Evolutionary conservation across 768 basidiomycete species (phyloP), one percentile per base, ranked within the genome.

Genomic region (Phallus indusiatus): DNA sequence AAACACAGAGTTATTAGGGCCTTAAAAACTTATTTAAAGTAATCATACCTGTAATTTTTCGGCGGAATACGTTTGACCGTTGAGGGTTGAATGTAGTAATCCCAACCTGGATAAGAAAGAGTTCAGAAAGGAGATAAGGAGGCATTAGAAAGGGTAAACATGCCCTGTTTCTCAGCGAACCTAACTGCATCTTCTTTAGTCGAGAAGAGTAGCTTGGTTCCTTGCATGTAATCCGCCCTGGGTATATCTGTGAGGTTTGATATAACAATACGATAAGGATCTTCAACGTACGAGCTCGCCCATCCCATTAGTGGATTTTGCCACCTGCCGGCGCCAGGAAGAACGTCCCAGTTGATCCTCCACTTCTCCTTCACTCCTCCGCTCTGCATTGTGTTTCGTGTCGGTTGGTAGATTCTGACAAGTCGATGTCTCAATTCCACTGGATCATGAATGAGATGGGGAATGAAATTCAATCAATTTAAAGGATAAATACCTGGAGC

Each of bases 261-360:
- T 33, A 17, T 47, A 22, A 54, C 20, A 12, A 21, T 3, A 11
- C 16, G 33, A 11, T 42, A 42, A 42, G 42, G n/a, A 42, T 8
- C 14, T 28, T 28, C 18, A 10, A 80, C 89, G 73, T 69, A 94
- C 89, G 92, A 93, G 75, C 86, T 90, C 0, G 94, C 94, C 78
- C 82, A 99, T 48, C 95, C 95, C 91, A 98, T 99, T 64, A 99
- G 71, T 4, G 92, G 91, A 68, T 98, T 99, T 79, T 97, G 94
- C 95, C 95, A 99, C 54, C 95, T 81, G 12, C 90, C 93, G 28
- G 81, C 85, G 35, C 94, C 92, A 60, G 82, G 83, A n/a, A 97
- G 75, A 59, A 84, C 84, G 66, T 98, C 95, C 77, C 86, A 98
- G 72, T 98, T 95, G 67, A 99, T 83, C 63, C 91, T 78, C 95